Percentiles rank a stretch among this genome's conserved stretches.
Evolutionary conservation across 2,329 filamentous ascomycete genomes (phyloP).

Genomic region (Aotearoamyces nothofagi): DNA sequence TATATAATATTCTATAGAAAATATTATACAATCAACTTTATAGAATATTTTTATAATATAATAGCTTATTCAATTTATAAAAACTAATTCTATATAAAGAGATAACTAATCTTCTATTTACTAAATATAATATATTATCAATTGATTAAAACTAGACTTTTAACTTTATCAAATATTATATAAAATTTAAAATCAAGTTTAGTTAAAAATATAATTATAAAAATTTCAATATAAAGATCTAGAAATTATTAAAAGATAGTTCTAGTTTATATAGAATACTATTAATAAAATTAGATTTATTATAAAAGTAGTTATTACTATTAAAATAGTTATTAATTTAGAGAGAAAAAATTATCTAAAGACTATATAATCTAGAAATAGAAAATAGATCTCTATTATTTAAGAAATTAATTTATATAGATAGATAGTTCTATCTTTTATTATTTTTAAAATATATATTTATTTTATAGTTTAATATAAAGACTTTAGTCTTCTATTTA

Average conservation of each 20-base stretch:
- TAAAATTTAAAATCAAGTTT: too few relatives aligned
- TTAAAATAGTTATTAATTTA: slow-evolving; percentile 8
- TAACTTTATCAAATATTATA: too few relatives aligned
- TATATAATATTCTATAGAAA: too few relatives aligned
- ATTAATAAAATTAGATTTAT: slow-evolving; percentile 13
- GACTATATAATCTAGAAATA: slow-evolving; percentile 12
- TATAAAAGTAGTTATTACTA: slow-evolving; percentile 7
- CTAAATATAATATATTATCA: too few relatives aligned
- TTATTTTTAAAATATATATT: slow-evolving; percentile 12
- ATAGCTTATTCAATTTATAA: too few relatives aligned
- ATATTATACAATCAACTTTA: too few relatives aligned
- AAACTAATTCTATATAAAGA: too few relatives aligned
- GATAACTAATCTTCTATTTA: too few relatives aligned
- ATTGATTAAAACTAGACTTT: too few relatives aligned
- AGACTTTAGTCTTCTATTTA: slow-evolving; percentile 9
- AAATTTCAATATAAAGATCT: slow-evolving; percentile 10
- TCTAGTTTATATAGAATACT: slow-evolving; percentile 5
- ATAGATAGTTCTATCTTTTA: slow-evolving; percentile 11
- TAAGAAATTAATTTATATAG: slow-evolving; percentile 12
- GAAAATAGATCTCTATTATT: slow-evolving; percentile 12
- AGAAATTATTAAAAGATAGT: slow-evolving; percentile 1
- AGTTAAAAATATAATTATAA: too few relatives aligned
- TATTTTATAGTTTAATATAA: slow-evolving; percentile 14
- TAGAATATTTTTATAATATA: too few relatives aligned
- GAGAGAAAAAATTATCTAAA: slow-evolving; percentile 8